Base-by-base conservation (phyloP, 2,329 filamentous ascomycete species). In the Alternaria dauci region DNA sequence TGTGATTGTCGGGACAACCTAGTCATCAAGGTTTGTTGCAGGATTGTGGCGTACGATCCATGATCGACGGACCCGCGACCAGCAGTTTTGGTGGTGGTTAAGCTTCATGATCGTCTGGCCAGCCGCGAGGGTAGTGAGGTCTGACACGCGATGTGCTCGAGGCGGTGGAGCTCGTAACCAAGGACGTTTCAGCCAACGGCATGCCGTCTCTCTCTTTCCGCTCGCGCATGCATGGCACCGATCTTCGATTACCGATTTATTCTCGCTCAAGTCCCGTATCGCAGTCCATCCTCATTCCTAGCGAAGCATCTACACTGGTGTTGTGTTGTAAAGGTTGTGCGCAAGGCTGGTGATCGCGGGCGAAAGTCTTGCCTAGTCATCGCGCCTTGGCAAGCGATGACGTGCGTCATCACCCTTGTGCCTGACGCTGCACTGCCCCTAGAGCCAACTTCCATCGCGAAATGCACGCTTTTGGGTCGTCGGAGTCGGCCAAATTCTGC, bases 51-150 rank as follows among this genome's bases (percentile, higher is more conserved):
- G 41, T 55, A 55, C 59, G 53, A 71, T 52, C 65, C 59, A 67
- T 67, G 65, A 60, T 63, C 38, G 54, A 68, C 67, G 68, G 67
- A 71, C 61, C 62, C 55, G 46, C 39, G 48, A 34, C 64, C 42
- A 48, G 48, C 23, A 26, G 52, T 62, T 67, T 63, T 72, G 62
- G 58, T 58, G 68, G 62, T 28, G 53, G 52, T 44, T 30, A 56
- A 70, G 76, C 77, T 67, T 78, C 76, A 78, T 65, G 54, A 69
- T 59, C 65, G 77, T 77, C 69, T 76, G 75, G 76, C 63, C 67
- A 72, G 68, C 62, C 68, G 71, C 73, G 61, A 62, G 62, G 65
- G 56, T 66, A 58, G 58, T 68, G 63, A 63, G 59, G 62, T 67
- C 67, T 78, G 76, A 76, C 66, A 78, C 77, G 69, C 65, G 64